A percentile compares a stretch with the other conserved stretches of the same genome.
phyloP scores from a whole-genome alignment of 768 basidiomycete species.

The Tricholoma flavovirens region DNA sequence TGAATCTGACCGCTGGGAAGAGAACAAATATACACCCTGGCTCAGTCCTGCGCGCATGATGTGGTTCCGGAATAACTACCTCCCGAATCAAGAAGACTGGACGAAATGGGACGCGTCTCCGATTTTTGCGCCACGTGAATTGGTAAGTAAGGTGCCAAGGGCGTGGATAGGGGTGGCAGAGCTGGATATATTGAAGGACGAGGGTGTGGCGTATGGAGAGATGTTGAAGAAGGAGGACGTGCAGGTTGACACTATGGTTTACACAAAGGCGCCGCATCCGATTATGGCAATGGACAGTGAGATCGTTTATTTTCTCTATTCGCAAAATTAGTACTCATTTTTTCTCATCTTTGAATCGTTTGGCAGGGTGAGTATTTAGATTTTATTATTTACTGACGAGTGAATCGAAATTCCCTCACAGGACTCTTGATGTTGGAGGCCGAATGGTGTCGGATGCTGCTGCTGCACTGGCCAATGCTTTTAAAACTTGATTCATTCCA shows the following conservation, averaged over 20 bases:
- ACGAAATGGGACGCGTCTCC: slow-evolving; percentile 67
- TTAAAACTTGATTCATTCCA: no score
- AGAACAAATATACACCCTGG: slow-evolving; percentile 54
- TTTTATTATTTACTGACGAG: neutral
- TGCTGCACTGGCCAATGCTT: slow-evolving; percentile 5
- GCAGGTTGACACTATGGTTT: slow-evolving; percentile 47
- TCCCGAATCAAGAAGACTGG: slow-evolving; percentile 56
- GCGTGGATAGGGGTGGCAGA: slow-evolving; percentile 64
- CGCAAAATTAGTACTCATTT: no score
- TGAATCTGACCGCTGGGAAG: slow-evolving; percentile 43
- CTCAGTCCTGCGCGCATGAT: slow-evolving; percentile 59
- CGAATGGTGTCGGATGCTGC: slow-evolving; percentile 5
- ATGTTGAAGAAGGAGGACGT: slow-evolving; percentile 50
- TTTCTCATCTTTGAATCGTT: no score
- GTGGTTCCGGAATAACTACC: slow-evolving; percentile 69
- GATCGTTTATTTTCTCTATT: no score
- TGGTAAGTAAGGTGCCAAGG: slow-evolving; percentile 44
- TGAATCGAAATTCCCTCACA: neutral
- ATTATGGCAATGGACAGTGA: no score
- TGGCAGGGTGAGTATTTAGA: neutral
- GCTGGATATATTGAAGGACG: slow-evolving; percentile 60
- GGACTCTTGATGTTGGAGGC: slow-evolving; percentile 3
- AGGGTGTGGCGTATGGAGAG: slow-evolving; percentile 59
- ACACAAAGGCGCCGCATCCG: slow-evolving; percentile 47
- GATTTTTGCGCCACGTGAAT: slow-evolving; percentile 55